These are phyloP conservation scores for Rhypophila decipiens DNA, from an alignment of 495 filamentous ascomycete genomes.

Conservation along the genomic window DNA sequence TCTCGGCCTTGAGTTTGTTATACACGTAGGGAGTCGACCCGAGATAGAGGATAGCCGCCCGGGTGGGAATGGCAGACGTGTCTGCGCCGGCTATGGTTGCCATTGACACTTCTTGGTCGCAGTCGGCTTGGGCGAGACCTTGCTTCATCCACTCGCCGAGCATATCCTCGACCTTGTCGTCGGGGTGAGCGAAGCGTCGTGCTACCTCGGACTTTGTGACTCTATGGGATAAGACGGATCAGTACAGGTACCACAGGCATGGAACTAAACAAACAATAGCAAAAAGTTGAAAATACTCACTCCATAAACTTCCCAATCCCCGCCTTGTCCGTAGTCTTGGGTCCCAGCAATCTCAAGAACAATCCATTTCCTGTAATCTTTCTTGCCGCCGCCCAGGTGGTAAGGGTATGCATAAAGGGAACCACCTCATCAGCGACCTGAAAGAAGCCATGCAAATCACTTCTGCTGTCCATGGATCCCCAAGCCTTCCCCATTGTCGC, in stretches of 20 bases:
- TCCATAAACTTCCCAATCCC: slow-evolving; percentile 3
- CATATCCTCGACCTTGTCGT: slow-evolving; percentile 6
- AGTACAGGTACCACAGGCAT: too few relatives aligned
- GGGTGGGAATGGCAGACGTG: slow-evolving; percentile 53
- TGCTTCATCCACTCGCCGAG: slow-evolving; percentile 3
- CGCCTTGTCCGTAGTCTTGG: not conserved
- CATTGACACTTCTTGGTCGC: not conserved
- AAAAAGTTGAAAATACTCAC: slow-evolving; percentile 21
- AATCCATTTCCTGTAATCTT: slow-evolving; percentile 37
- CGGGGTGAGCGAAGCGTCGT: slow-evolving; percentile 22
- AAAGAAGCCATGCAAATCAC: slow-evolving; percentile 46
- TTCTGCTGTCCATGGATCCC: slow-evolving; percentile 20
- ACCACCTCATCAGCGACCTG: slow-evolving; percentile 24
- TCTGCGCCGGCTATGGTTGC: slow-evolving; percentile 53
- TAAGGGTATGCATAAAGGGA: slow-evolving; percentile 22
- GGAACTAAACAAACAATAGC: too few relatives aligned
- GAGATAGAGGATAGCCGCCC: slow-evolving; percentile 46
- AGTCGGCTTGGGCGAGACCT: not conserved
- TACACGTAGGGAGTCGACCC: slow-evolving; percentile 39
- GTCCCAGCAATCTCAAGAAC: slow-evolving; percentile 38
- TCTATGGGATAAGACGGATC: too few relatives aligned
- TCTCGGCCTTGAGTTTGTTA: slow-evolving; percentile 49
- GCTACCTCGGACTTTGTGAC: slow-evolving; percentile 11
- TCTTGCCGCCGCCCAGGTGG: slow-evolving; percentile 9
- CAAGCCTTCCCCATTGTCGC: slow-evolving; percentile 34